These are phyloP conservation scores for Nakazawaea ambrosiae DNA, from an alignment of 805 yeast genomes.

Conservation along the genomic window DNA sequence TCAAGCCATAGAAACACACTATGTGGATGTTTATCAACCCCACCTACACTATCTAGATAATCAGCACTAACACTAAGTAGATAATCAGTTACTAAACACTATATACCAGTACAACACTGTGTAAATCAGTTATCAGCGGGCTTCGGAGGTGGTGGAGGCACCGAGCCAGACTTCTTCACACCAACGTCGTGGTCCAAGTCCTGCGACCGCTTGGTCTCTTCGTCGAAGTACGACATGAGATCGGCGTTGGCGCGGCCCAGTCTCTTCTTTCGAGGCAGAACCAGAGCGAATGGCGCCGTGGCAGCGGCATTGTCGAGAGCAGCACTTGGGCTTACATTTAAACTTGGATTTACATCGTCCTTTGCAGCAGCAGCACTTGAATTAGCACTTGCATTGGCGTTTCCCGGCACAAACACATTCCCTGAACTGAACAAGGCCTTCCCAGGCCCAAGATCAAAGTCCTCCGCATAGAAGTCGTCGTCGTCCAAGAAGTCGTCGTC, in stretches of 20 bases:
- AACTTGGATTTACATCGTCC: too few species aligned
- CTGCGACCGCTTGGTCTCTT: conserved; percentile 33
- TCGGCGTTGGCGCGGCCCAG: conserved; percentile 15
- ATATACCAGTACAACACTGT: too few species aligned
- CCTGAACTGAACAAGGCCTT: background rate
- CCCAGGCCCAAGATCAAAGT: conserved; percentile 7
- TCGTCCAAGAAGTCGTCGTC: conserved; percentile 15
- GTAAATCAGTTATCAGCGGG: too few species aligned
- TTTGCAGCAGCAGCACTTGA: background rate
- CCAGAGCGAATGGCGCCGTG: background rate
- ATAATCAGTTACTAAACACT: too few species aligned
- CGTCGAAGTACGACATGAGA: conserved; percentile 31
- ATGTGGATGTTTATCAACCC: too few species aligned
- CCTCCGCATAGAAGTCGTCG: conserved; percentile 9
- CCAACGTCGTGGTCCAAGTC: conserved; percentile 25
- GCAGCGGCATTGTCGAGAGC: background rate
- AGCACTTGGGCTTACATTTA: background rate
- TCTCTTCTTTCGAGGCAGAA: background rate
- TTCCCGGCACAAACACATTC: conserved; percentile 2
- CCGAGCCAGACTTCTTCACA: background rate
- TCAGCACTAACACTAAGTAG: too few species aligned
- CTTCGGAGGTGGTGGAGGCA: conserved; percentile 7
- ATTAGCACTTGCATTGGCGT: background rate
- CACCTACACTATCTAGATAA: too few species aligned
- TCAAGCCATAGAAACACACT: too few species aligned